These are phyloP conservation scores for Termitomyces sp. DNA, from an alignment of 768 basidiomycete species.

Conservation along the genomic window DNA sequence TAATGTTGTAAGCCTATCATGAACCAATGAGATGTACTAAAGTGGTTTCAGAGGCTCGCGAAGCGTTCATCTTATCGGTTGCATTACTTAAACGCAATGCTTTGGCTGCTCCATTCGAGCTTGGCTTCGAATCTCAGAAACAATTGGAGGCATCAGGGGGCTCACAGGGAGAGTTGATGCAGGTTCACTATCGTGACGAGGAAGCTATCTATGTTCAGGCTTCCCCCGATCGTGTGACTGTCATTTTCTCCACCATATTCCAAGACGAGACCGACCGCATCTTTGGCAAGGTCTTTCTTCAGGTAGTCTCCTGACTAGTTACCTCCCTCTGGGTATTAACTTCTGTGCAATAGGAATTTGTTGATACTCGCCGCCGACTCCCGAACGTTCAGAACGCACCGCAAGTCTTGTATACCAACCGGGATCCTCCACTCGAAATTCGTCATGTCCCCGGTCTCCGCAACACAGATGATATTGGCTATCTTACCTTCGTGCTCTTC, in stretches of 20 bases:
- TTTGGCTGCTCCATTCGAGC: constrained; percentile 91
- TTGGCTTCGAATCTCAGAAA: constrained; percentile 79
- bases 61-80: constrained; percentile 74
- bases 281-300: constrained; percentile 96
- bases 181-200: constrained; percentile 91
- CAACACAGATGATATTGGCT: constrained; percentile 85
- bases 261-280: constrained; percentile 96
- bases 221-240: constrained; percentile 91
- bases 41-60: constrained; percentile 59
- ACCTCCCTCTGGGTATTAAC: not conserved
- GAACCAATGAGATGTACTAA: constrained; percentile 5
- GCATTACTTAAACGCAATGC: constrained; percentile 90
- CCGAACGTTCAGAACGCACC: constrained; percentile 95
- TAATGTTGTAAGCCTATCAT: constrained; percentile 27
- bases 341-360: constrained; percentile 75
- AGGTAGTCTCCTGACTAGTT: constrained; percentile 44
- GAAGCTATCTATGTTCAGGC: constrained; percentile 97
- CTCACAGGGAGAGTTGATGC: constrained; percentile 80
- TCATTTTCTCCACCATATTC: constrained; percentile 96
- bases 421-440: constrained; percentile 96
- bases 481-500: constrained; percentile 97
- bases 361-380: constrained; percentile 90
- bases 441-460: constrained; percentile 79
- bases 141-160: constrained; percentile 69
- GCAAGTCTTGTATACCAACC: constrained; percentile 91